Conservation (phyloP, 2,329 filamentous ascomycete genomes). For the Berkeleyomyces basicola region DNA sequence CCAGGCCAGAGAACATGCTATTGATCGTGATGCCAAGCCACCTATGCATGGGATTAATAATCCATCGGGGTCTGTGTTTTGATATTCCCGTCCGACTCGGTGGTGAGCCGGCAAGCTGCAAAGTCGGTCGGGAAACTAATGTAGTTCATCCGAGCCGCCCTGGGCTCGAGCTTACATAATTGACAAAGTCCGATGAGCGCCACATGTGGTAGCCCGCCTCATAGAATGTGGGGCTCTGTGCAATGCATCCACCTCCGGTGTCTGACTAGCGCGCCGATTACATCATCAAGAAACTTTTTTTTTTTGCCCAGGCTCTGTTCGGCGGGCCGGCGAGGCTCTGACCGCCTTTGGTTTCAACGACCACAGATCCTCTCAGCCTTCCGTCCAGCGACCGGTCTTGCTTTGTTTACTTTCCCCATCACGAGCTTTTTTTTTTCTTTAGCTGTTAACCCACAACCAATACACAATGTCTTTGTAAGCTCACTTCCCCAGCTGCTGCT, state of each 20-base stretch:
- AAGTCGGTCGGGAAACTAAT: background rate
- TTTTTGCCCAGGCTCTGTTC: background rate
- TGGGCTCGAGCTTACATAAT: background rate
- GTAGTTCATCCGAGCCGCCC: background rate
- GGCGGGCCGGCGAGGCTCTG: slow-evolving; percentile 4
- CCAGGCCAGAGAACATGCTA: too few species aligned
- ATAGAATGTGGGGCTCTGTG: background rate
- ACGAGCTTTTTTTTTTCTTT: background rate
- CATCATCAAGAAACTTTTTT: slow-evolving; percentile 12
- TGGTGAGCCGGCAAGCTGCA: background rate
- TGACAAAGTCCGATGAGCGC: background rate
- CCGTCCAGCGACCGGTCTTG: background rate
- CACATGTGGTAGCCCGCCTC: background rate
- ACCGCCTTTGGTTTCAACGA: background rate
- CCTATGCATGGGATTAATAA: too few species aligned
- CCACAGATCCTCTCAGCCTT: background rate
- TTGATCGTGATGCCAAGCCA: too few species aligned
- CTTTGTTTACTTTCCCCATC: background rate
- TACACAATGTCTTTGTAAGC: slow-evolving; percentile 13
- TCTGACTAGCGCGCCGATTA: background rate
- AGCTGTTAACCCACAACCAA: background rate
- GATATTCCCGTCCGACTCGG: too few species aligned
- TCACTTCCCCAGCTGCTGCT: too few species aligned
- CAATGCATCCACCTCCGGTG: background rate
- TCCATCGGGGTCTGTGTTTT: too few species aligned